Conservation (phyloP, 768 basidiomycete species). For the Flagelloscypha sp. region DNA sequence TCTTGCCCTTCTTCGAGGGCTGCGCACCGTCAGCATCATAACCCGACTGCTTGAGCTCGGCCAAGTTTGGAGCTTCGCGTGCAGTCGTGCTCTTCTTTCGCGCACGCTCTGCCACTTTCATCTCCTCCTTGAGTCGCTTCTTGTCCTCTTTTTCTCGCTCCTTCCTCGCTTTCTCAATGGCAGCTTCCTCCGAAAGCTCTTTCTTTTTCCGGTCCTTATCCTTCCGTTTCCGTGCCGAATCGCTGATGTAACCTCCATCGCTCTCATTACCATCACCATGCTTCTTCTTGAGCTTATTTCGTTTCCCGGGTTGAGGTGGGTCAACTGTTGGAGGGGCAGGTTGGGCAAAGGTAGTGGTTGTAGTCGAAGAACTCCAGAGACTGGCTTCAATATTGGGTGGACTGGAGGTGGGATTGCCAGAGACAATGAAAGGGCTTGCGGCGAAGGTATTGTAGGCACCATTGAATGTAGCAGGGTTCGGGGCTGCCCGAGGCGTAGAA, state of each 20-base stretch:
- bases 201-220: conserved; percentile 21
- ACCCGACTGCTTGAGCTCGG: conserved; percentile 17
- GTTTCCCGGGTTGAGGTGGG: conserved; percentile 12
- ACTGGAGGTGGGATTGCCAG: conserved; percentile 6
- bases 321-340: conserved; percentile 17
- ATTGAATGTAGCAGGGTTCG: neutral
- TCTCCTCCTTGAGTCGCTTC: conserved; percentile 16
- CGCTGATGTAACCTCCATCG: conserved; percentile 44
- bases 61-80: conserved; percentile 37
- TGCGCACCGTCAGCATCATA: conserved; percentile 8
- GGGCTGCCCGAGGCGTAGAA: conserved; percentile 7
- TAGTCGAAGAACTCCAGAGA: conserved; percentile 25
- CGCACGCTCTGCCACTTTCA: conserved; percentile 18
- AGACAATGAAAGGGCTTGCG: neutral
- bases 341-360: conserved; percentile 21
- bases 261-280: conserved; percentile 42
- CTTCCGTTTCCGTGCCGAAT: conserved; percentile 19
- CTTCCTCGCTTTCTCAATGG: conserved; percentile 22
- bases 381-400: conserved; percentile 7
- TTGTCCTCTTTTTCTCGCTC: conserved; percentile 19
- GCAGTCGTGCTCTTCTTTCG: conserved; percentile 24
- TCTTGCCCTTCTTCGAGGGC: conserved; percentile 16
- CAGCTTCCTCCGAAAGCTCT: conserved; percentile 14
- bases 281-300: conserved; percentile 36
- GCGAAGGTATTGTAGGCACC: neutral